Evolutionary conservation across 2,329 filamentous ascomycete species (phyloP).

Genomic region (Cryphonectria japonica): DNA sequence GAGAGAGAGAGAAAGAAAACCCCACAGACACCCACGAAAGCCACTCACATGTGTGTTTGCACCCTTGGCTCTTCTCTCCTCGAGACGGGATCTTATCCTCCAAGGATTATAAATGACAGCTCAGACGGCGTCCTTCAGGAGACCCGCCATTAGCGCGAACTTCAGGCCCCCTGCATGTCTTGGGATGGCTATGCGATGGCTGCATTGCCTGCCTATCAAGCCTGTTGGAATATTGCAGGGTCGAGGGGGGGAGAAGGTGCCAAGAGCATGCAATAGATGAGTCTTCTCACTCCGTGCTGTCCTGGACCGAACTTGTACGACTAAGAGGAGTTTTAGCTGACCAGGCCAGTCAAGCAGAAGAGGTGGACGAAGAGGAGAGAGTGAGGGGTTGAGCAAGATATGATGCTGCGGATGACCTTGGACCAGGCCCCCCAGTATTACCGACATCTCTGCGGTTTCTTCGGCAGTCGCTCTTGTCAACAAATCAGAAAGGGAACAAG

Average conservation of each 20-base stretch:
- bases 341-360: neutral
- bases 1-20: neutral
- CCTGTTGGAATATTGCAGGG: neutral
- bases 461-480: neutral
- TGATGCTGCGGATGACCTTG: neutral
- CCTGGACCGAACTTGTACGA: neutral
- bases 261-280: constrained; percentile 1
- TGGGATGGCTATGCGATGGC: neutral
- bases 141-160: constrained; percentile 8
- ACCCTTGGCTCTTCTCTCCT: neutral
- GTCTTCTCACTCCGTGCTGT: neutral
- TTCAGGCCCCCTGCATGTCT: neutral
- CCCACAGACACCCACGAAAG: neutral
- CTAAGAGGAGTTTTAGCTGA: neutral
- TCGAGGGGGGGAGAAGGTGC: neutral
- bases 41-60: neutral
- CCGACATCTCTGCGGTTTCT: neutral
- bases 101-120: neutral
- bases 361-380: neutral
- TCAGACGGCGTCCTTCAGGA: neutral
- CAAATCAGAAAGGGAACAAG: neutral
- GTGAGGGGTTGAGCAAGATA: neutral
- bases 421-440: neutral
- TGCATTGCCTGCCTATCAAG: neutral
- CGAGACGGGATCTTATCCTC: neutral